Conservation (phyloP, 2,329 filamentous ascomycete species). For the Grosmannia huntii region DNA sequence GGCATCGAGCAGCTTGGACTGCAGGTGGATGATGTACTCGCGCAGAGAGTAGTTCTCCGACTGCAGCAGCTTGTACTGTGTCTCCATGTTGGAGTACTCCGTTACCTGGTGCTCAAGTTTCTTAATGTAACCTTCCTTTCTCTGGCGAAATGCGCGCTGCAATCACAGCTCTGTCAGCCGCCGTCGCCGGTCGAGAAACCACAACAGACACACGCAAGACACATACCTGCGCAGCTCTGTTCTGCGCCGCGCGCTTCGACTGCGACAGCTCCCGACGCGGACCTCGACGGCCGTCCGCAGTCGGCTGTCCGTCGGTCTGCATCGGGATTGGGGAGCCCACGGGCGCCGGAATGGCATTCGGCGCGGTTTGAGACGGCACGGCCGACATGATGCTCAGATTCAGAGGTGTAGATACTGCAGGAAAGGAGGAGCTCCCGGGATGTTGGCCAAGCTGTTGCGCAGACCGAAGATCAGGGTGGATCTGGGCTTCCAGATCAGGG, state of each 20-base stretch:
- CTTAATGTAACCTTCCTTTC: conserved; percentile 97
- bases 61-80: conserved; percentile 68
- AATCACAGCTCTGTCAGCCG: neutral
- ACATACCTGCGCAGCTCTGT: conserved; percentile 86
- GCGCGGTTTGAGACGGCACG: conserved; percentile 11
- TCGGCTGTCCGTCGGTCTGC: conserved; percentile 14
- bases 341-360: conserved; percentile 16
- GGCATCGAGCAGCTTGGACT: conserved; percentile 71
- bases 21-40: conserved; percentile 85
- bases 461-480: conserved; percentile 9
- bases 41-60: conserved; percentile 81
- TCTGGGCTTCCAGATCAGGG: conserved; percentile 6
- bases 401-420: neutral
- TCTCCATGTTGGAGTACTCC: conserved; percentile 62
- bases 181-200: conserved; percentile 19
- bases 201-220: neutral
- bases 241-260: conserved; percentile 92
- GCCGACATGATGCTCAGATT: conserved; percentile 4
- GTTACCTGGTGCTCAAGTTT: conserved; percentile 90
- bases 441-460: neutral
- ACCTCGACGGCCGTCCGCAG: conserved; percentile 53
- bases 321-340: conserved; percentile 13
- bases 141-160: conserved; percentile 89
- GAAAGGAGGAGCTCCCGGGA: neutral
- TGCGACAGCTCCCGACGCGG: conserved; percentile 88